A percentile compares a stretch with the other conserved stretches of the same genome.
phyloP scores from a whole-genome alignment of 164 flowering plant species.

The Magnolia kwangsiensis region DNA sequence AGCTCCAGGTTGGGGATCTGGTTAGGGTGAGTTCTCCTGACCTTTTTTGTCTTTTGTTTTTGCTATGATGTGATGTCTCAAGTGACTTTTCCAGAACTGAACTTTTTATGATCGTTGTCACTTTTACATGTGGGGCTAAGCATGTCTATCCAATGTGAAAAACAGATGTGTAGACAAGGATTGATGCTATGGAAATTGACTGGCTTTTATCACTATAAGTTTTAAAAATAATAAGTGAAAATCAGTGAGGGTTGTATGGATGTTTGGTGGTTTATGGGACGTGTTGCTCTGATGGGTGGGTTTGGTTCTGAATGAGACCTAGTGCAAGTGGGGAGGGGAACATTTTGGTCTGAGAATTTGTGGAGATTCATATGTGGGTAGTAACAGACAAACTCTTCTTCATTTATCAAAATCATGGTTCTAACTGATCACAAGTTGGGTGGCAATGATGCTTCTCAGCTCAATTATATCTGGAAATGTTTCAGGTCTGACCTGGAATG shows the following conservation, averaged over 20 bases:
- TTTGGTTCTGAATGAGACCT: not conserved
- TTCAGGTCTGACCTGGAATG: no score
- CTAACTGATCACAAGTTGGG: no score
- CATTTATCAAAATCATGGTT: no score
- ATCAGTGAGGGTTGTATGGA: not conserved
- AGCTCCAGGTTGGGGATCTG: slow-evolving; percentile 93
- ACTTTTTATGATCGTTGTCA: not conserved
- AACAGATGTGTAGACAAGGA: not conserved
- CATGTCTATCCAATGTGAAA: not conserved
- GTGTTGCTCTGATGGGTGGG: not conserved
- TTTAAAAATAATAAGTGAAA: not conserved
- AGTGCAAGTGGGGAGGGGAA: not conserved
- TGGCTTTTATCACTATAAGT: not conserved
- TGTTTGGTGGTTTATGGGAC: not conserved
- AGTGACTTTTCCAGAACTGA: not conserved
- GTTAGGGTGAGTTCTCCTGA: slow-evolving; percentile 56
- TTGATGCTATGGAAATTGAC: not conserved
- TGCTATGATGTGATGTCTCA: not conserved
- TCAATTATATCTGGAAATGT: no score
- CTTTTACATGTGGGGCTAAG: not conserved
- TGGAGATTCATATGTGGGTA: no score
- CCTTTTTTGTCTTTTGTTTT: not conserved
- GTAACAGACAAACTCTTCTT: no score
- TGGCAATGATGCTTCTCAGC: no score
- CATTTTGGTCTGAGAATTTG: no score